Percentiles rank a stretch among this genome's conserved stretches.
Conservation (phyloP, 768 basidiomycete genomes). For the Sarcodon sp. region DNA sequence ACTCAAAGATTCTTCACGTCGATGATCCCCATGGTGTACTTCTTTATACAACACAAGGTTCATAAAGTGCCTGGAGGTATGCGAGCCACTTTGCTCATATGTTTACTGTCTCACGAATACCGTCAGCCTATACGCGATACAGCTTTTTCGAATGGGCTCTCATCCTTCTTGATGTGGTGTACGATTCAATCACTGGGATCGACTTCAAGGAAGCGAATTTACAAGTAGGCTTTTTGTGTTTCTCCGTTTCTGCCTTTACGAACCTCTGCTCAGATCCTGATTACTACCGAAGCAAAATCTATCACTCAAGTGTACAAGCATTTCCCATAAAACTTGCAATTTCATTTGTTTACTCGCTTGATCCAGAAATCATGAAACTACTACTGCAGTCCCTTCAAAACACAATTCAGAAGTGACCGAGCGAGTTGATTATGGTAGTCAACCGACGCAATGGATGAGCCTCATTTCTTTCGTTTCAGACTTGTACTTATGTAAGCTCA, state of each 20-base stretch:
- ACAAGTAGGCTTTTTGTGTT: conserved; percentile 24
- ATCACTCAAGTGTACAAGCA: conserved; percentile 29
- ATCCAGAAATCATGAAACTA: too few species aligned
- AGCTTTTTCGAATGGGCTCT: conserved; percentile 84
- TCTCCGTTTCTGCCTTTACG: background rate
- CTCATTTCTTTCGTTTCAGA: conserved; percentile 24
- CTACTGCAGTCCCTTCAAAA: too few species aligned
- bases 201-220: conserved; percentile 45
- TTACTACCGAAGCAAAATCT: background rate
- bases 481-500: conserved; percentile 45
- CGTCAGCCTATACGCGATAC: conserved; percentile 71
- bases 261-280: background rate
- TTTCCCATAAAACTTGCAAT: conserved; percentile 27
- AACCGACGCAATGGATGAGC: background rate
- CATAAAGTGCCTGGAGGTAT: conserved; percentile 66
- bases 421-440: too few species aligned
- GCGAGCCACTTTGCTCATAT: conserved; percentile 7
- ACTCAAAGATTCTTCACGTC: conserved; percentile 52
- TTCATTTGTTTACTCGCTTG: background rate
- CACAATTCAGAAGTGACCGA: too few species aligned
- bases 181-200: conserved; percentile 50
- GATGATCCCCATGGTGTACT: conserved; percentile 67
- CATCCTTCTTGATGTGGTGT: conserved; percentile 60
- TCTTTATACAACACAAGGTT: conserved; percentile 80
- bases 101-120: background rate